Evolutionary conservation across 805 yeast genomes (phyloP).

Genomic region (Ogataea allantospora): DNA sequence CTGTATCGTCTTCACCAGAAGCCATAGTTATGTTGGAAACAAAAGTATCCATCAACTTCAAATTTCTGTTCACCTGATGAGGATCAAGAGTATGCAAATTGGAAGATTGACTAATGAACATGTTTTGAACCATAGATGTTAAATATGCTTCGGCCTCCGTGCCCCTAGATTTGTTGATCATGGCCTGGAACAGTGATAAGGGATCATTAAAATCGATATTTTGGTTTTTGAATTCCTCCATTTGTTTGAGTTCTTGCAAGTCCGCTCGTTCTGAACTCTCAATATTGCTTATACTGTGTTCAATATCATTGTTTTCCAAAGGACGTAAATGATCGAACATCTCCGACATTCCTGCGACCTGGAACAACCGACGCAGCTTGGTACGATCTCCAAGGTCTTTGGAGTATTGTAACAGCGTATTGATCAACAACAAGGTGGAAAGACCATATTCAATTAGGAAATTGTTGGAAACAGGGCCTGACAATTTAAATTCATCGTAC

Average conservation of each 20-base stretch:
- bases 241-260: slow-evolving; percentile 38
- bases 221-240: slow-evolving; percentile 37
- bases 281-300: slow-evolving; percentile 42
- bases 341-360: slow-evolving; percentile 40
- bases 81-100: slow-evolving; percentile 47
- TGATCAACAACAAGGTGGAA: slow-evolving; percentile 48
- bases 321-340: slow-evolving; percentile 37
- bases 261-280: slow-evolving; percentile 42
- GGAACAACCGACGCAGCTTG: slow-evolving; percentile 45
- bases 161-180: slow-evolving; percentile 56
- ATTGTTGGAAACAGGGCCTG: slow-evolving; percentile 56
- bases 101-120: slow-evolving; percentile 49
- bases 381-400: slow-evolving; percentile 40
- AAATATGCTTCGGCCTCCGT: slow-evolving; percentile 60
- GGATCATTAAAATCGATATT: slow-evolving; percentile 69
- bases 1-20: slow-evolving; percentile 55
- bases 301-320: slow-evolving; percentile 41
- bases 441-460: slow-evolving; percentile 56
- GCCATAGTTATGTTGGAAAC: slow-evolving; percentile 54
- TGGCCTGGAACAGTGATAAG: slow-evolving; percentile 58
- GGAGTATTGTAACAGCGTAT: slow-evolving; percentile 45
- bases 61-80: slow-evolving; percentile 44
- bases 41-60: slow-evolving; percentile 54
- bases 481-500: slow-evolving; percentile 68
- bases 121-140: slow-evolving; percentile 63